Conservation (phyloP, 495 filamentous ascomycete genomes). For the Patellaria atrata region DNA sequence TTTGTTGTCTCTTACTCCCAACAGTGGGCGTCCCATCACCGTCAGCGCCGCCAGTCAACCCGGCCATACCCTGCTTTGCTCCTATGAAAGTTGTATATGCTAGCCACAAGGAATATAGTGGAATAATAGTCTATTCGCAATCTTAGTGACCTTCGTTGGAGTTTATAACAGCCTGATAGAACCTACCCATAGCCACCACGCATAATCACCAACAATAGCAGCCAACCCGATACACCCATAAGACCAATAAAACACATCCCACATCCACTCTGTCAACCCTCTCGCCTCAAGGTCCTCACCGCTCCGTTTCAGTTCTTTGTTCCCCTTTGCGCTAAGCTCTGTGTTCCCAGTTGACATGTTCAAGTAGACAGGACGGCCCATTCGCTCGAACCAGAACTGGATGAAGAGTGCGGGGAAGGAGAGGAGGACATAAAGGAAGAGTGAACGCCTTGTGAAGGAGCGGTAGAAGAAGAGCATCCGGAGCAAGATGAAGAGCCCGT, state of each 20-base stretch:
- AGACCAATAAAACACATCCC: conserved; percentile 84
- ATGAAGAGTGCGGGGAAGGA: conserved; percentile 60
- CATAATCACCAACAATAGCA: conserved; percentile 25
- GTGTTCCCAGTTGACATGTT: conserved; percentile 26
- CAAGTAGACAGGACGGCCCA: conserved; percentile 62
- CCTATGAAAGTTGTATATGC: conserved; percentile 25
- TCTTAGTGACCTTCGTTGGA: not conserved
- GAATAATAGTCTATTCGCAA: conserved; percentile 16
- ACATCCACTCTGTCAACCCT: conserved; percentile 94
- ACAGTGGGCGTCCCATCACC: conserved; percentile 12
- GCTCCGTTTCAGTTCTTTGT: conserved; percentile 51
- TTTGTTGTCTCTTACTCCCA: conserved; percentile 25
- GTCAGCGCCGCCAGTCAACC: conserved; percentile 17
- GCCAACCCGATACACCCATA: conserved; percentile 34
- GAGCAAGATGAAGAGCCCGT: conserved; percentile 56
- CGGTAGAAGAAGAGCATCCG: conserved; percentile 50
- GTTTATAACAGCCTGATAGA: not conserved
- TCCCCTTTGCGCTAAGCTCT: conserved; percentile 18
- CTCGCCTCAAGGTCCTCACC: conserved; percentile 83
- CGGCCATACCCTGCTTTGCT: conserved; percentile 18
- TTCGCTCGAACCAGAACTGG: conserved; percentile 68
- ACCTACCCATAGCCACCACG: conserved; percentile 25
- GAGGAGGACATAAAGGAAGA: conserved; percentile 56
- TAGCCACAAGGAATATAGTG: conserved; percentile 23
- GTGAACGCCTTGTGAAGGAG: conserved; percentile 35